A percentile compares a stretch with the other conserved stretches of the same genome.
These are phyloP conservation scores for Sporothrix brasiliensis DNA, from an alignment of 2,329 filamentous ascomycete genomes.

Conservation along the genomic window DNA sequence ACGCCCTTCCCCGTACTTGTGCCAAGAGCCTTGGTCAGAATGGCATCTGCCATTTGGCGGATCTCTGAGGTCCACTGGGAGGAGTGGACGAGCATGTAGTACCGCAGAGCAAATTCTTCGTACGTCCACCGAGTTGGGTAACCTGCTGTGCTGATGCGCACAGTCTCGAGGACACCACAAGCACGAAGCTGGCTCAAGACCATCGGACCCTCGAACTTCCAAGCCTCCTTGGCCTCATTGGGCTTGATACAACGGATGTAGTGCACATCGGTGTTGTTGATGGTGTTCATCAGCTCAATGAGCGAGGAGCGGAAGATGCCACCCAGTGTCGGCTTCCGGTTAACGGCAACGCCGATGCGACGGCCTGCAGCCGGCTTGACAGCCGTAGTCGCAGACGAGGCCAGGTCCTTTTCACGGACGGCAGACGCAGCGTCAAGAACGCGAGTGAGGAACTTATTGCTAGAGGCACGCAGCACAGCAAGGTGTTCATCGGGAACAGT, in stretches of 20 bases:
- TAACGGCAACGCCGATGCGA: conserved; percentile 87
- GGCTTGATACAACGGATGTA: conserved; percentile 99
- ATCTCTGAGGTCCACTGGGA: conserved; percentile 91
- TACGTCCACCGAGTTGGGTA: conserved; percentile 99
- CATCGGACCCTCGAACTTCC: conserved; percentile 99
- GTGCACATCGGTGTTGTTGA: conserved; percentile 96
- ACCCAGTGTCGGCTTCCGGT: conserved; percentile 93
- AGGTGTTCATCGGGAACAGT: conserved; percentile 98
- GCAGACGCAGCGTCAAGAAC: conserved; percentile 83
- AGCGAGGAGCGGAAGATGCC: conserved; percentile 98
- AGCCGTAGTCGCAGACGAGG: conserved; percentile 65
- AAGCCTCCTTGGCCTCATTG: conserved; percentile 93
- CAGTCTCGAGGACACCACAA: conserved; percentile 98
- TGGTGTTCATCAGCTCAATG: conserved; percentile 97
- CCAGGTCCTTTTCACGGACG: conserved; percentile 85
- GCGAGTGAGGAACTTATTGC: conserved; percentile 80
- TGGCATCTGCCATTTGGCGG: conserved; percentile 88
- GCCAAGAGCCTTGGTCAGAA: conserved; percentile 84
- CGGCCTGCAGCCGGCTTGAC: conserved; percentile 79
- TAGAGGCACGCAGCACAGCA: conserved; percentile 82
- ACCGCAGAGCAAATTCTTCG: conserved; percentile 94
- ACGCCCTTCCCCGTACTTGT: conserved; percentile 71
- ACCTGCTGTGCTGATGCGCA: conserved; percentile 94
- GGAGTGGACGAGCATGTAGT: conserved; percentile 97
- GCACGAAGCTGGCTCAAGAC: conserved; percentile 94